Conservation (phyloP, 306 rosid species). For the Carpinus fangiana region DNA sequence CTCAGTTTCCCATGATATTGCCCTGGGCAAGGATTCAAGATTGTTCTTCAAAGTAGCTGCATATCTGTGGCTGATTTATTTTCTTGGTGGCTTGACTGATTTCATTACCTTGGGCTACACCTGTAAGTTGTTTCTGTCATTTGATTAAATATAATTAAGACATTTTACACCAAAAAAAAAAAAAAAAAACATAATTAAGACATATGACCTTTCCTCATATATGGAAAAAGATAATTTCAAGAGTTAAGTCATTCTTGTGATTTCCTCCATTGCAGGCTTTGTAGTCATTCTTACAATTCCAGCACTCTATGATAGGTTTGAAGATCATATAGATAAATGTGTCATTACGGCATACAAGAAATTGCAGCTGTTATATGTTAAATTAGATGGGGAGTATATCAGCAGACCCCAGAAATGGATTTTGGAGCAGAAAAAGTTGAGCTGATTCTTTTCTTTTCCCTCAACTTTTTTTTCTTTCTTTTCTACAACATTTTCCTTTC, state of each 20-base stretch:
- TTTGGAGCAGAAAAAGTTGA: conserved; percentile 69
- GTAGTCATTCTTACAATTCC: conserved; percentile 74
- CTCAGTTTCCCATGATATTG: conserved; percentile 71
- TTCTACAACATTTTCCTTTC: conserved; percentile 14
- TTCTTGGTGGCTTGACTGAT: conserved; percentile 85
- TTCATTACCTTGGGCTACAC: conserved; percentile 73
- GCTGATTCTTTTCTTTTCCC: conserved; percentile 43
- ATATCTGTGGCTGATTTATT: conserved; percentile 56
- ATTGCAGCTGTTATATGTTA: conserved; percentile 54
- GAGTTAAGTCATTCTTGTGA: conserved; percentile 19
- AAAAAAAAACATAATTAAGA: neutral
- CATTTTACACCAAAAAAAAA: neutral
- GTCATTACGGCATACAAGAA: conserved; percentile 52
- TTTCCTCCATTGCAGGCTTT: conserved; percentile 61
- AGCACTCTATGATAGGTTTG: conserved; percentile 77
- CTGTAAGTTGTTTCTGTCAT: conserved; percentile 50
- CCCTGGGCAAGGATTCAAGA: conserved; percentile 72
- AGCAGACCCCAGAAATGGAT: conserved; percentile 53
- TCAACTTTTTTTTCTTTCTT: neutral
- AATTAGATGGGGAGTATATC: conserved; percentile 51
- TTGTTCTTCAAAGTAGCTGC: conserved; percentile 85
- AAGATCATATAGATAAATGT: conserved; percentile 64
- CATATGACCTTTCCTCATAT: neutral
- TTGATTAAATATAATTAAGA: conserved; percentile 15
- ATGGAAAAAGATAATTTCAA: neutral